phyloP scores from a whole-genome alignment of 192 early-diverging fungal species.

The Backusella australiensis region DNA sequence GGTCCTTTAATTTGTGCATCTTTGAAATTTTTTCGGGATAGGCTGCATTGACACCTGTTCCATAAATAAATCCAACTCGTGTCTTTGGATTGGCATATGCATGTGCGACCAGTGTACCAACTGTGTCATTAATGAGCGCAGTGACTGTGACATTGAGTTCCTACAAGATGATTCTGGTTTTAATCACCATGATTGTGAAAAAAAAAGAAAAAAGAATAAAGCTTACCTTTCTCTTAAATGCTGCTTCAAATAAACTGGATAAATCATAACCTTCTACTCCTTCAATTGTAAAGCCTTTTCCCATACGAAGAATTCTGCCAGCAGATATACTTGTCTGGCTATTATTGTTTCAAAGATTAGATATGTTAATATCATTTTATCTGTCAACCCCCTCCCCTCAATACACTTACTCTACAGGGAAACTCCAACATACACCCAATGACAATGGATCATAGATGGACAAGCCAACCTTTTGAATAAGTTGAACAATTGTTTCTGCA shows the following conservation, averaged over 20 bases:
- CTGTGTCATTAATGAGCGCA: slow-evolving; percentile 95
- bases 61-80: slow-evolving; percentile 84
- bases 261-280: slow-evolving; percentile 85
- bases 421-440: slow-evolving; percentile 80
- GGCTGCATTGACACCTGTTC: slow-evolving; percentile 94
- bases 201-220: neutral
- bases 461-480: slow-evolving; percentile 14
- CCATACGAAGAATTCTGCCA: slow-evolving; percentile 50
- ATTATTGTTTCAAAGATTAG: neutral
- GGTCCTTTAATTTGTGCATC: slow-evolving; percentile 67
- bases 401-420: slow-evolving; percentile 69
- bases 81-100: slow-evolving; percentile 83
- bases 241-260: slow-evolving; percentile 75
- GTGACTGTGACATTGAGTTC: slow-evolving; percentile 71
- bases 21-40: slow-evolving; percentile 79
- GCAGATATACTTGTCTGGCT: slow-evolving; percentile 43
- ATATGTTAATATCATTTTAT: neutral
- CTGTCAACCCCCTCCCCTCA: slow-evolving; percentile 31
- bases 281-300: slow-evolving; percentile 83
- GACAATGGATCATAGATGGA: slow-evolving; percentile 17
- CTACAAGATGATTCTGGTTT: slow-evolving; percentile 17
- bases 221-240: slow-evolving; percentile 61
- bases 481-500: slow-evolving; percentile 47
- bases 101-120: slow-evolving; percentile 85
- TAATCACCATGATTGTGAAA: neutral